A percentile compares a stretch with the other conserved stretches of the same genome.
These are phyloP conservation scores for Domatiomyces catenatus DNA, from an alignment of 2,329 filamentous ascomycete genomes.

Conservation along the genomic window DNA sequence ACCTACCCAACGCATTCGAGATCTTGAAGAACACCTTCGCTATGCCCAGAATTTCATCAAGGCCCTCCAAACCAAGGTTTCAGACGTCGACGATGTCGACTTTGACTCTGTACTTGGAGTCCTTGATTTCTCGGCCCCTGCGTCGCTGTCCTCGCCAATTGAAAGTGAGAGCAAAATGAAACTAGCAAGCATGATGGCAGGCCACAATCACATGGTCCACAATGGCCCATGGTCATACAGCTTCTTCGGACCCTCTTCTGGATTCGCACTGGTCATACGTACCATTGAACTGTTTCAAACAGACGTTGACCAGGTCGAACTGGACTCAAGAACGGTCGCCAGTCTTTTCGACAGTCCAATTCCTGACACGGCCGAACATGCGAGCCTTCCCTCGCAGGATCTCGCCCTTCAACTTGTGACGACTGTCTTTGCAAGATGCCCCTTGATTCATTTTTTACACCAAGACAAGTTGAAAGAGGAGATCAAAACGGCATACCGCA, in stretches of 20 bases:
- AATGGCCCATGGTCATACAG: slow-evolving; percentile 6
- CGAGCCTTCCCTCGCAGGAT: slow-evolving; percentile 4
- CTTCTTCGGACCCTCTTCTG: slow-evolving; percentile 10
- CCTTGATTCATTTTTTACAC: slow-evolving; percentile 11
- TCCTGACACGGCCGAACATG: slow-evolving; percentile 2
- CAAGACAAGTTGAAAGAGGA: slow-evolving; percentile 8
- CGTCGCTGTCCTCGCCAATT: slow-evolving; percentile 2
- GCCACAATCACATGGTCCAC: slow-evolving; percentile 2
- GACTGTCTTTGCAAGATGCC: slow-evolving; percentile 7
- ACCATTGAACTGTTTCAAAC: slow-evolving; percentile 10
- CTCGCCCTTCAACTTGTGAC: slow-evolving; percentile 6
- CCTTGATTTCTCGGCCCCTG: slow-evolving; percentile 6
- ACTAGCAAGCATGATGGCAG: slow-evolving; percentile 9
- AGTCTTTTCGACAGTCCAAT: slow-evolving; percentile 7
- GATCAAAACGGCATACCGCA: slow-evolving; percentile 8
- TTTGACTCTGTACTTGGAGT: slow-evolving; percentile 6
- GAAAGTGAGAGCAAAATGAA: slow-evolving; percentile 3
- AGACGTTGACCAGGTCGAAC: slow-evolving; percentile 1
- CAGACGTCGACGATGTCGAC: slow-evolving; percentile 1
- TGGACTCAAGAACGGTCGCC: slow-evolving; percentile 2
- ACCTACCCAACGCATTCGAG: slow-evolving; percentile 13
- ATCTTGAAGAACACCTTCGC: slow-evolving; percentile 10
- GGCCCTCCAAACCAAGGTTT: slow-evolving; percentile 5
- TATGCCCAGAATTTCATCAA: slow-evolving; percentile 5
- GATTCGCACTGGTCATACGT: slow-evolving; percentile 8